phyloP scores from a whole-genome alignment of 768 basidiomycete species.

The Rhodosporidiobolus sp. region DNA sequence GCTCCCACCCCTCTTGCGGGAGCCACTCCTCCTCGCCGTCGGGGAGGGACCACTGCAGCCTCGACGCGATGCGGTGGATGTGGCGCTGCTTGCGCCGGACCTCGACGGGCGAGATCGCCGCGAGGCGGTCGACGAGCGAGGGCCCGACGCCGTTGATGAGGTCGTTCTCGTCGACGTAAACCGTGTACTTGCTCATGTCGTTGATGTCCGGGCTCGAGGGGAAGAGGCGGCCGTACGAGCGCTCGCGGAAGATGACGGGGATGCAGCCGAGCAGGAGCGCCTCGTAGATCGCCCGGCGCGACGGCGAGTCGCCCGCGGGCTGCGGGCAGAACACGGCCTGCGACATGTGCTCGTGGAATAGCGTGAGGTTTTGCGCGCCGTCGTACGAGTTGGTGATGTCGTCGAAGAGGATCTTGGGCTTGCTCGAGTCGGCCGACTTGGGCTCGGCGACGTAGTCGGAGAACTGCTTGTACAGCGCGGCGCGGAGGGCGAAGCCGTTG shows the following conservation, averaged over 20 bases:
- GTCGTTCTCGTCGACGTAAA: conserved; percentile 38
- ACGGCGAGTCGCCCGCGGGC: conserved; percentile 38
- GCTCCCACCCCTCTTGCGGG: neutral
- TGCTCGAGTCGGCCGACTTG: neutral
- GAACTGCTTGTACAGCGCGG: conserved; percentile 23
- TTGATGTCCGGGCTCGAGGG: conserved; percentile 38
- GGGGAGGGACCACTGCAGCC: conserved; percentile 29
- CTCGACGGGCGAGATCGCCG: conserved; percentile 5
- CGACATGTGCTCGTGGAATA: conserved; percentile 39
- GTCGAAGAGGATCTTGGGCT: conserved; percentile 30
- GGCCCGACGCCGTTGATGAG: conserved; percentile 20
- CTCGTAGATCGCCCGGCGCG: conserved; percentile 37
- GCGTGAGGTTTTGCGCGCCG: conserved; percentile 33
- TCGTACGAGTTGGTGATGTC: conserved; percentile 34
- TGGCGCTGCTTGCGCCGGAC: conserved; percentile 28
- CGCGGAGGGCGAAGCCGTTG: conserved; percentile 41
- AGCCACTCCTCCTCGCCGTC: conserved; percentile 19
- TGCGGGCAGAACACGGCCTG: conserved; percentile 34
- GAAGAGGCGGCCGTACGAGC: conserved; percentile 35
- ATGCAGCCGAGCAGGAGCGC: conserved; percentile 39
- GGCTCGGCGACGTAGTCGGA: conserved; percentile 3
- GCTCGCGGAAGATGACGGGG: conserved; percentile 40
- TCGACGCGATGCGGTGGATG: conserved; percentile 19
- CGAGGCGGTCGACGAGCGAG: conserved; percentile 28
- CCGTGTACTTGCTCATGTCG: conserved; percentile 31